phyloP scores from a whole-genome alignment of 2,329 filamentous ascomycete species.

The Diplodia scrobiculata region DNA sequence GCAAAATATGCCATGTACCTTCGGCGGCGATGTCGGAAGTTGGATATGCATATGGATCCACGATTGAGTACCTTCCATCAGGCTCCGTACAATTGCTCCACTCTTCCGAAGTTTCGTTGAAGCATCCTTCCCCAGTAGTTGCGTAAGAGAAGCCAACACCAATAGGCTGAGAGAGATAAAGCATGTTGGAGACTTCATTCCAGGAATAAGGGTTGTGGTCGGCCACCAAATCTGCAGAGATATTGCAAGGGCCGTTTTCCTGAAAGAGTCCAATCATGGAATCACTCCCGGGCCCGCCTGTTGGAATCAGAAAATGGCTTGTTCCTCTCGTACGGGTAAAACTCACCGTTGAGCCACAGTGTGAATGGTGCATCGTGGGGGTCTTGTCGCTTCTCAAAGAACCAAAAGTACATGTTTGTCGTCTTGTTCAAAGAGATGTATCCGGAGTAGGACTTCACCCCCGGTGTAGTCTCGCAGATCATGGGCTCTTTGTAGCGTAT shows the following conservation, averaged over 20 bases:
- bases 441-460: conserved; percentile 45
- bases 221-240: conserved; percentile 45
- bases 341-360: conserved; percentile 49
- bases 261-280: conserved; percentile 42
- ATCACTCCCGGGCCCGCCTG: conserved; percentile 49
- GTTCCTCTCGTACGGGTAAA: not conserved
- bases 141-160: conserved; percentile 48
- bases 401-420: conserved; percentile 51
- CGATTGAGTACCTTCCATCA: not conserved
- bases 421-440: conserved; percentile 43
- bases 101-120: not conserved
- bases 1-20: conserved; percentile 43
- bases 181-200: conserved; percentile 46
- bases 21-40: conserved; percentile 42
- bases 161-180: conserved; percentile 46
- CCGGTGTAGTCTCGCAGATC: conserved; percentile 45
- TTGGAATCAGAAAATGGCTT: not conserved
- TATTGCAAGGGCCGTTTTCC: conserved; percentile 52
- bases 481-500: conserved; percentile 24
- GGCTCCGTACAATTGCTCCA: conserved; percentile 5
- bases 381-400: conserved; percentile 53
- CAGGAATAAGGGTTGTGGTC: conserved; percentile 45
- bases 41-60: conserved; percentile 31
- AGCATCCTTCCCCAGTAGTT: conserved; percentile 26
- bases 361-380: conserved; percentile 40